phyloP scores from a whole-genome alignment of 1,284 basidiomycete genomes.

The Puccinia polysora region DNA sequence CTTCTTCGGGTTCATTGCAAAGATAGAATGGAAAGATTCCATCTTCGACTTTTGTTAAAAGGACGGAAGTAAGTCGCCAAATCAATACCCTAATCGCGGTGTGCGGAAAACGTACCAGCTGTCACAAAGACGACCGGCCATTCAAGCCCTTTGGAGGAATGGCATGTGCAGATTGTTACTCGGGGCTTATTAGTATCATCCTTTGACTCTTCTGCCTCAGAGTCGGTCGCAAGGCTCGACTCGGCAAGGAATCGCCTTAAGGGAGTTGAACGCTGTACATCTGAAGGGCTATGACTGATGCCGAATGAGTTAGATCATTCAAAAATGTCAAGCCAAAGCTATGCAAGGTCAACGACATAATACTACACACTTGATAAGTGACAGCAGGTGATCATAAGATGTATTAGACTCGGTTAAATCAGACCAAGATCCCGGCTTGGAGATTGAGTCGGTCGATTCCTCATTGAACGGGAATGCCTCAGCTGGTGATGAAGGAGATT shows the following conservation, averaged over 20 bases:
- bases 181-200: conserved; percentile 65
- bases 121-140: conserved; percentile 84
- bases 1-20: conserved; percentile 61
- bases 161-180: conserved; percentile 81
- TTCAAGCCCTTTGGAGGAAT: conserved; percentile 85
- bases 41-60: conserved; percentile 61
- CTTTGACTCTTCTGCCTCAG: conserved; percentile 63
- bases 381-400: too few species aligned
- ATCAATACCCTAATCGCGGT: conserved; percentile 43
- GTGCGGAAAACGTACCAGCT: conserved; percentile 57
- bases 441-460: too few species aligned
- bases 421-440: too few species aligned
- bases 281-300: neutral
- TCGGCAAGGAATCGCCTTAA: conserved; percentile 75
- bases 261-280: conserved; percentile 57
- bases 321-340: conserved; percentile 30
- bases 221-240: conserved; percentile 78
- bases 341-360: too few species aligned
- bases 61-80: conserved; percentile 34
- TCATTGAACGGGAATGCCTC: too few species aligned
- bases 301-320: conserved; percentile 52
- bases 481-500: too few species aligned
- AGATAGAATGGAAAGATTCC: conserved; percentile 75
- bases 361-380: too few species aligned
- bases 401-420: too few species aligned